These are phyloP conservation scores for Mortierella polycephala DNA, from an alignment of 371 early-diverging fungal species.

Conservation along the genomic window DNA sequence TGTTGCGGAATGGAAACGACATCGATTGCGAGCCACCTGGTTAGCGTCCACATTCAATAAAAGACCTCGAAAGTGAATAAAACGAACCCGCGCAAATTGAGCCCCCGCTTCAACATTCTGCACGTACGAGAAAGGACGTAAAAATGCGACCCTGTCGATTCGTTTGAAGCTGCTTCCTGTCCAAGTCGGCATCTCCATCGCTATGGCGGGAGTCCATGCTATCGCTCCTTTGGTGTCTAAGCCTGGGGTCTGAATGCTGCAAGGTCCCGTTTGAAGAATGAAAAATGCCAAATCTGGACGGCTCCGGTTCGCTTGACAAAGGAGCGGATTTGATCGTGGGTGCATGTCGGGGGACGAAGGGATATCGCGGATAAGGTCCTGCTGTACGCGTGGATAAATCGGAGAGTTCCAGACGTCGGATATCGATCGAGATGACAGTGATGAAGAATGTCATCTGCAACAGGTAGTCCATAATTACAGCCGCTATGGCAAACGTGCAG, in stretches of 20 bases:
- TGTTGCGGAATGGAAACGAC: too few species aligned
- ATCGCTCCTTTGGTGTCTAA: slow-evolving; percentile 18
- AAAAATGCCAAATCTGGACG: not conserved
- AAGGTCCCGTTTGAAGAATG: not conserved
- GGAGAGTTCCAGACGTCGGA: slow-evolving; percentile 73
- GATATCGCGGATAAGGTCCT: slow-evolving; percentile 26
- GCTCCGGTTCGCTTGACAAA: not conserved
- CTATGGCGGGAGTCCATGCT: slow-evolving; percentile 27
- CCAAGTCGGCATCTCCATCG: slow-evolving; percentile 20
- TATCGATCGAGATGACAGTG: slow-evolving; percentile 79
- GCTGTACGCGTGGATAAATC: slow-evolving; percentile 35
- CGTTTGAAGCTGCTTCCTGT: slow-evolving; percentile 14
- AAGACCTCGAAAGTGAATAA: not conserved
- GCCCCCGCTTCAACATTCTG: not conserved
- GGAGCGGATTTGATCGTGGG: slow-evolving; percentile 8
- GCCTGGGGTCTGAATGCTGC: slow-evolving; percentile 6
- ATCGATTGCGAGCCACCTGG: too few species aligned
- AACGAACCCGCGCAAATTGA: not conserved
- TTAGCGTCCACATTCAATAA: too few species aligned
- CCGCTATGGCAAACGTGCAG: slow-evolving; percentile 71
- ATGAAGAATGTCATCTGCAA: slow-evolving; percentile 80
- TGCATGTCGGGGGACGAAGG: slow-evolving; percentile 32
- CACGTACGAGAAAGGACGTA: slow-evolving; percentile 48
- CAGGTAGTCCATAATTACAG: slow-evolving; percentile 75
- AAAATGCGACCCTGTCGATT: slow-evolving; percentile 44